phyloP scores from a whole-genome alignment of 257 asterid species.

The Oldenlandia corymbosa region DNA sequence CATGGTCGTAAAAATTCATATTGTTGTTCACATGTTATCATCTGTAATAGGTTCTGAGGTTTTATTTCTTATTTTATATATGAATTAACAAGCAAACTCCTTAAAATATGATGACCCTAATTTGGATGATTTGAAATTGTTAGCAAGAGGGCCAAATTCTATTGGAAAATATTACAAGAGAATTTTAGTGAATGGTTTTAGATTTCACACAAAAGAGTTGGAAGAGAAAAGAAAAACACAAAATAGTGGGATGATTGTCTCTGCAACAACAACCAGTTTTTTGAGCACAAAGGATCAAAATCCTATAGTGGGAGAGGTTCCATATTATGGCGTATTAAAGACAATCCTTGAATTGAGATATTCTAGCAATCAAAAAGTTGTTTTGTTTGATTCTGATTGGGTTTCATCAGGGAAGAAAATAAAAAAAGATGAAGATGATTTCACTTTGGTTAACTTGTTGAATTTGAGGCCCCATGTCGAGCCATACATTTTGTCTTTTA shows the following conservation, averaged over 20 bases:
- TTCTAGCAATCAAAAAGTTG: neutral
- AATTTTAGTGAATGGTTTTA: neutral
- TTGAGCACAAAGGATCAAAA: neutral
- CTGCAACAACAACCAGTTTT: neutral
- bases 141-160: neutral
- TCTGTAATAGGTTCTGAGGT: no score
- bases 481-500: neutral
- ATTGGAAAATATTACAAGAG: neutral
- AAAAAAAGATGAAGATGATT: neutral
- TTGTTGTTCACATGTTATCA: neutral
- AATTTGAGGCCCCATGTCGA: neutral
- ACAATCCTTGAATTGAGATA: neutral
- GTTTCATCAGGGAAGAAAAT: neutral
- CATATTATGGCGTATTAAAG: neutral
- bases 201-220: neutral
- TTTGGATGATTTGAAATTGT: neutral
- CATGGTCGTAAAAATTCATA: no score
- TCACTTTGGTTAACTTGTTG: neutral
- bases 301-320: neutral
- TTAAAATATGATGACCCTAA: neutral
- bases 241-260: slow-evolving; percentile 4
- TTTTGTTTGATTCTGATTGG: neutral
- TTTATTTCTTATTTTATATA: no score
- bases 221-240: neutral
- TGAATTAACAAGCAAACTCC: neutral